Conservation (phyloP, 805 yeast species). For the Saturnispora zaruensis region DNA sequence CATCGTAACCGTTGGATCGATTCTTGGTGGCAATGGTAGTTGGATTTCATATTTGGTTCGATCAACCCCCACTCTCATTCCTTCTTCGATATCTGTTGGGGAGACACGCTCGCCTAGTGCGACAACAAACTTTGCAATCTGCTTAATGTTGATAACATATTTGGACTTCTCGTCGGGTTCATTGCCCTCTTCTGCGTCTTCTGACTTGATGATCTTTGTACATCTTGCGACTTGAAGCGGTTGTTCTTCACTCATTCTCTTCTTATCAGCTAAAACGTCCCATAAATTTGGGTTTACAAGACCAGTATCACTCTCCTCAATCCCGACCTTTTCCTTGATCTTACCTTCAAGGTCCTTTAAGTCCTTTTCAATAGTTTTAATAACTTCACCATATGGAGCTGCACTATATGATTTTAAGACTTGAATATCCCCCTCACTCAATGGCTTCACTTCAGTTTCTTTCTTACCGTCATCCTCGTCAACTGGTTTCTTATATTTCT, state of each 20-base stretch:
- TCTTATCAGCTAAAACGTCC: slow-evolving; percentile 96
- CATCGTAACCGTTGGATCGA: slow-evolving; percentile 98
- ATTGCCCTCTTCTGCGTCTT: slow-evolving; percentile 28
- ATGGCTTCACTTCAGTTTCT: slow-evolving; percentile 73
- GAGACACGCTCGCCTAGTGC: slow-evolving; percentile 94
- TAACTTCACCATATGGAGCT: slow-evolving; percentile 82
- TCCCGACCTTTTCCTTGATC: slow-evolving; percentile 91
- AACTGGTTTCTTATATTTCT: slow-evolving; percentile 83
- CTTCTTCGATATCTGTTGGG: slow-evolving; percentile 98
- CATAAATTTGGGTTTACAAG: slow-evolving; percentile 92
- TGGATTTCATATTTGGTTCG: slow-evolving; percentile 95
- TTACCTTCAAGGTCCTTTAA: slow-evolving; percentile 73
- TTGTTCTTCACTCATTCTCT: slow-evolving; percentile 85
- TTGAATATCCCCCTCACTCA: slow-evolving; percentile 94
- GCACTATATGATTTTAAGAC: slow-evolving; percentile 95
- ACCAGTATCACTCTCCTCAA: slow-evolving; percentile 96
- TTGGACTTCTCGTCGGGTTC: slow-evolving; percentile 68
- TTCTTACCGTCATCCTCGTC: slow-evolving; percentile 48
- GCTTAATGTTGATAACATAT: slow-evolving; percentile 94
- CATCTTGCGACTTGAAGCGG: slow-evolving; percentile 98
- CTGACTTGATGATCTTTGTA: slow-evolving; percentile 83
- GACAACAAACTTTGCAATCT: slow-evolving; percentile 96
- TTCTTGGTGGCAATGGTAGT: slow-evolving; percentile 94
- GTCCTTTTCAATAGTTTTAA: slow-evolving; percentile 81
- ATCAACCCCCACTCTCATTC: slow-evolving; percentile 99